Conservation (phyloP, 257 asterid species). For the Solanum pennellii region DNA sequence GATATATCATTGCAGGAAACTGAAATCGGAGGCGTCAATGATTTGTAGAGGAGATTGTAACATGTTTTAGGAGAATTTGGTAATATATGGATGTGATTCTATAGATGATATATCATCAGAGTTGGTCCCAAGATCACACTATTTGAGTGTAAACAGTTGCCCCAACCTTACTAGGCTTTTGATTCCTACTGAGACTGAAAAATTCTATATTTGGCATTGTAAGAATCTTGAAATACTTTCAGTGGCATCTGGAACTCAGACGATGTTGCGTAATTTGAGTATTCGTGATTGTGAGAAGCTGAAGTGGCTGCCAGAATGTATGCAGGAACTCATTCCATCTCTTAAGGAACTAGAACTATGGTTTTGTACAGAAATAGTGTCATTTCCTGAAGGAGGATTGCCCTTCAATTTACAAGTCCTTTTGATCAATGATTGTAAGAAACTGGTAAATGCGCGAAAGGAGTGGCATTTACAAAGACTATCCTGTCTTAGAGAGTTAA, state of each 20-base stretch:
- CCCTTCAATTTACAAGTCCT: background rate
- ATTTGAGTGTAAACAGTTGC: accelerated
- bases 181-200: background rate
- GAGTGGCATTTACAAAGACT: too few species aligned
- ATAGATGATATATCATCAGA: background rate
- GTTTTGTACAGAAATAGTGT: background rate
- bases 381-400: slow-evolving; percentile 1
- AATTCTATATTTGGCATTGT: accelerated
- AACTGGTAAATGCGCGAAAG: too few species aligned
- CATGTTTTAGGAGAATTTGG: accelerated
- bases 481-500: too few species aligned
- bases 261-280: background rate
- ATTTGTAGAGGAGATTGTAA: too few species aligned
- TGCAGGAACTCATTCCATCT: background rate
- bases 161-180: background rate
- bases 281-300: background rate
- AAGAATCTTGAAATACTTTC: background rate
- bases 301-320: background rate
- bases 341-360: accelerated
- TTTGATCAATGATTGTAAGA: too few species aligned
- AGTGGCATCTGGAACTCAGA: background rate
- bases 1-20: background rate
- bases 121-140: background rate
- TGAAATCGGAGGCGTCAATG: background rate
- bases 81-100: accelerated